A percentile compares a stretch with the other conserved stretches of the same genome.
Evolutionary conservation across 2,329 filamentous ascomycete genomes (phyloP).

Genomic region (Fusarium odoratissimum): DNA sequence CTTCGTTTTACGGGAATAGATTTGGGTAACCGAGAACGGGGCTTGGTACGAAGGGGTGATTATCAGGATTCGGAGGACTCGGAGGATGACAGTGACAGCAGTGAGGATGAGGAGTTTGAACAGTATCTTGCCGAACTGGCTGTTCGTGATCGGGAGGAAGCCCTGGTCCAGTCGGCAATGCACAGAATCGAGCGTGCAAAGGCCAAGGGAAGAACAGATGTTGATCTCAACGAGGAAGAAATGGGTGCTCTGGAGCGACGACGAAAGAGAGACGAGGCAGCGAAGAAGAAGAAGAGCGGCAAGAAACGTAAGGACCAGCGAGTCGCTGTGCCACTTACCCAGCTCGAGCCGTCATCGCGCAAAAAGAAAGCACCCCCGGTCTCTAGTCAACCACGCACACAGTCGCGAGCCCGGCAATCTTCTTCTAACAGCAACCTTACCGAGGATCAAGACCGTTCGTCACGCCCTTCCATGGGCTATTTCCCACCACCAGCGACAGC

Average conservation of each 20-base stretch:
- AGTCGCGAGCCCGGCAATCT: constrained; percentile 53
- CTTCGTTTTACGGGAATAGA: constrained; percentile 71
- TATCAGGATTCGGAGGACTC: constrained; percentile 50
- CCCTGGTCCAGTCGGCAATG: constrained; percentile 80
- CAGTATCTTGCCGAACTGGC: constrained; percentile 67
- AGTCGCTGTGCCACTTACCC: constrained; percentile 64
- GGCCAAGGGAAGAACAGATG: constrained; percentile 79
- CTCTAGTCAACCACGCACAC: constrained; percentile 43
- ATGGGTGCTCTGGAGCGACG: constrained; percentile 81
- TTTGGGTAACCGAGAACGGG: constrained; percentile 57
- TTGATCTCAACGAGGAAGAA: constrained; percentile 83
- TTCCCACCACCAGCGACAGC: constrained; percentile 60
- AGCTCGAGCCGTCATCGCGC: constrained; percentile 58
- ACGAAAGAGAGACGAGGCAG: constrained; percentile 65
- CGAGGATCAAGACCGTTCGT: constrained; percentile 50
- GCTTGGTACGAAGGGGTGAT: constrained; percentile 52
- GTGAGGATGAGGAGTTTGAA: constrained; percentile 53
- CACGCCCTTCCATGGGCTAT: constrained; percentile 62
- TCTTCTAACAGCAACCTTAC: constrained; percentile 52
- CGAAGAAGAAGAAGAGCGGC: constrained; percentile 48
- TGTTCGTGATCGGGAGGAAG: constrained; percentile 76
- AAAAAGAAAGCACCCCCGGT: constrained; percentile 48
- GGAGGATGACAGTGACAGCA: constrained; percentile 51
- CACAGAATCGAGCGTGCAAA: constrained; percentile 83
- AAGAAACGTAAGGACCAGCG: constrained; percentile 60